Base-by-base conservation (phyloP, 1,139 yeast species). In the Blastobotrys malaysiensis region DNA sequence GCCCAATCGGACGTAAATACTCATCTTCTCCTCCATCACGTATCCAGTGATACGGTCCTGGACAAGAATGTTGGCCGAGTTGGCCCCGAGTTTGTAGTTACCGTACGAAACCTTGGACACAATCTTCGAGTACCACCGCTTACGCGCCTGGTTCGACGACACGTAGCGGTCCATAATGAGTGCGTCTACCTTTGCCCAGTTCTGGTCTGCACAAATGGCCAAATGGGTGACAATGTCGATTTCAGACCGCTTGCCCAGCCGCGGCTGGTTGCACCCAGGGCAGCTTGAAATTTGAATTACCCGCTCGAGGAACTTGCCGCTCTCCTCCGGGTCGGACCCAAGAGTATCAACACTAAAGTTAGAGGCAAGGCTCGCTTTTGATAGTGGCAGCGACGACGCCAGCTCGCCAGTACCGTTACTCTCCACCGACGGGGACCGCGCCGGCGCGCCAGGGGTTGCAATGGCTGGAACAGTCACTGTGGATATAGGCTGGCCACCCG, bases 31-130 rank as follows among this genome's bases (percentile, higher is more conserved):
- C 67, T 93, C 98, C 66, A 87, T 73, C 16, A 93, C 82, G 51
- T 87, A 80, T 0, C 99, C 99, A 0, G 97, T 86, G 45, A 79
- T 76, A 60, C 99, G 76, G 69, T 93, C 97, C 68, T 93, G 98
- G 2, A 93, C 98, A 52, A 93, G 74, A 45, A 93, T 93, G 65
- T 91, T 91, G 13, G 98, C 99, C 49, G 95, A 88, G 66, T 91
- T 88, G 43, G 90, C 86, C 1, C 99, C 99, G 27, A 91, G 72
- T 50, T 84, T 82, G 67, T 90, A 87, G 62, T 86, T 86, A 0
- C 99, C 99, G 66, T 89, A 90, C 0, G 95, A 88, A 49, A 93
- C 73, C 65, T 89, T 91, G 54, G 90, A 86, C 57, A 90, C 74
- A 2, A 87, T 80, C 64, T 87, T 89, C 5, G 91, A 79, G 63